Percentiles rank a stretch among this genome's conserved stretches.
Conservation (phyloP, 495 filamentous ascomycete species). For the Neohortaea acidophila region DNA sequence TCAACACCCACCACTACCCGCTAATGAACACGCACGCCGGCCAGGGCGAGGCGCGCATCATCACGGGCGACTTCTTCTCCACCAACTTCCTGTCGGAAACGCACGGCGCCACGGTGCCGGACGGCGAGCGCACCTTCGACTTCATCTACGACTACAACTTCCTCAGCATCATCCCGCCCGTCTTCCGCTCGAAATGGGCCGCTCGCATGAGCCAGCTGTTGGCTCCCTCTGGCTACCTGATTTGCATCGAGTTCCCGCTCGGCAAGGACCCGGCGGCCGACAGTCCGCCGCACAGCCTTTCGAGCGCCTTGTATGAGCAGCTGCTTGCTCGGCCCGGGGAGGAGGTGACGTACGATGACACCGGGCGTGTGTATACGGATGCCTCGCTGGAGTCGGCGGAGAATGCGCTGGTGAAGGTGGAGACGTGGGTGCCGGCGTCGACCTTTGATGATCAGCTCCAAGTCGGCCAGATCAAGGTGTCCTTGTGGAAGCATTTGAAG, state of each 20-base stretch:
- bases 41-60: conserved; percentile 41
- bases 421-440: conserved; percentile 48
- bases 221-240: conserved; percentile 41
- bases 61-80: conserved; percentile 59
- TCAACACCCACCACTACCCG: conserved; percentile 29
- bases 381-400: conserved; percentile 28
- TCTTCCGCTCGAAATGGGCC: conserved; percentile 54
- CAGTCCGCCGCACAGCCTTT: conserved; percentile 57
- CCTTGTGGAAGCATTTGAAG: conserved; percentile 28
- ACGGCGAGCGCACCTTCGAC: conserved; percentile 45
- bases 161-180: conserved; percentile 57
- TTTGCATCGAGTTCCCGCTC: conserved; percentile 72
- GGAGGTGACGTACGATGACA: conserved; percentile 44
- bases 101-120: conserved; percentile 22
- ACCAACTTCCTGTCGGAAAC: conserved; percentile 36
- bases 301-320: conserved; percentile 47
- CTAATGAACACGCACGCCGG: conserved; percentile 31
- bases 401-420: conserved; percentile 41
- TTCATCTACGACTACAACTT: conserved; percentile 81
- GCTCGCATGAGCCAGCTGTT: conserved; percentile 49
- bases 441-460: conserved; percentile 48
- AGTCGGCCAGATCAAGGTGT: conserved; percentile 44
- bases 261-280: conserved; percentile 44
- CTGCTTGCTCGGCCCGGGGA: conserved; percentile 52
- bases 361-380: conserved; percentile 37